Evolutionary conservation across 495 filamentous ascomycete species (phyloP), one percentile per base, ranked within the genome.

Genomic region (Penicillium nucicola): DNA sequence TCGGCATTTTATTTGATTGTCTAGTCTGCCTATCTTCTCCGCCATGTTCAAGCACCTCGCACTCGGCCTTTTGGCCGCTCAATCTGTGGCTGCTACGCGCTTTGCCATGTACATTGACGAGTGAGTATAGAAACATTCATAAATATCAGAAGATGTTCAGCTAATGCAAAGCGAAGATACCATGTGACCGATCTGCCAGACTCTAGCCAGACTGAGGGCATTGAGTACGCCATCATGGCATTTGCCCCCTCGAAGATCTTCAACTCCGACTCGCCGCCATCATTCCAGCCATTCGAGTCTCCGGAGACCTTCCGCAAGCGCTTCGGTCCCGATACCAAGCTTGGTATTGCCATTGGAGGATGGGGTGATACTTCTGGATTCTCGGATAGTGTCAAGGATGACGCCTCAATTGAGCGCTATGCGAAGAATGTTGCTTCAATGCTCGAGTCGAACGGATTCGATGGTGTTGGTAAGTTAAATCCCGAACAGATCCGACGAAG

Each of bases 281-380:
- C 71, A 4, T 75, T 72, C 13, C 79, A 72, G 66, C 85, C 84
- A 1, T 89, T 86, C 52, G 83, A 80, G 50, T 67, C 78, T 1
- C 76, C 87, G 5, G 62, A 74, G 0, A 74, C 71, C 7, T 75
- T 79, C 45, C 80, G 85, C 22, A 66, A 74, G 41, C 77, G 80
- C 38, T 89, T 89, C 56, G 50, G 71, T 1, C 58, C 76, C 0
- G 72, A 74, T 2, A 86, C 86, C 23, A 81, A 83, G 57, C 60
- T 89, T 13, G 77, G 87, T 77, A 71, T 89, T 30, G 84, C 86
- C 30, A 82, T 90, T 46, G 86, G 86, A 6, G 86, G 86, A 38
- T 91, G 86, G 85, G 86, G 85, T 5, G 84, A 90, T 53, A 80
- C 77, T 0, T 53, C 62, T 20, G 86, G 84, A 7, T 89, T 89